Evolutionary conservation across 371 early-diverging fungal species (phyloP).

Genomic region (Rhizopus stolonifer): DNA sequence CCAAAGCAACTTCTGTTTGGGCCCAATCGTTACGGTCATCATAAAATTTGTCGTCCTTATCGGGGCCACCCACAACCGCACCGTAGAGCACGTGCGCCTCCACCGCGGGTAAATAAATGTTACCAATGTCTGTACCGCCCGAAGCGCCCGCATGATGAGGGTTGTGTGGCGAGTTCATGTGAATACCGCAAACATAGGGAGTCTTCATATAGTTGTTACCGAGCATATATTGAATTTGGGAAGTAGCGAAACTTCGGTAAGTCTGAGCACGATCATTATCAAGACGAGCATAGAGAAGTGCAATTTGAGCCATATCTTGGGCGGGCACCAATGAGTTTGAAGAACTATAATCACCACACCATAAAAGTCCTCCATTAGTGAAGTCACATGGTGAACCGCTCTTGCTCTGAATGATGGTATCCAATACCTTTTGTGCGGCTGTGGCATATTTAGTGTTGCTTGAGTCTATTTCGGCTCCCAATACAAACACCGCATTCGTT

Average conservation of each 20-base stretch:
- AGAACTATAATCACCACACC: constrained; percentile 51
- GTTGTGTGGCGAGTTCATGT: constrained; percentile 60
- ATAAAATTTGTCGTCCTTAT: constrained; percentile 50
- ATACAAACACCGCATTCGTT: constrained; percentile 46
- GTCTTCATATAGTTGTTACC: constrained; percentile 60
- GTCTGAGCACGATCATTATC: constrained; percentile 25
- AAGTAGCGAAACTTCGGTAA: constrained; percentile 47
- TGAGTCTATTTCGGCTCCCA: constrained; percentile 52
- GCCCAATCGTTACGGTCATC: constrained; percentile 51
- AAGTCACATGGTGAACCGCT: constrained; percentile 42
- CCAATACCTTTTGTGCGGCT: constrained; percentile 37
- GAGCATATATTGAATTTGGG: constrained; percentile 57
- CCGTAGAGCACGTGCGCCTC: constrained; percentile 52
- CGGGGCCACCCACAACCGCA: constrained; percentile 65
- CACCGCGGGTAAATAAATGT: constrained; percentile 46
- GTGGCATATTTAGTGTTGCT: constrained; percentile 36
- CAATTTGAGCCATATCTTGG: constrained; percentile 43
- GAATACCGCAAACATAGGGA: constrained; percentile 64
- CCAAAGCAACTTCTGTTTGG: constrained; percentile 61
- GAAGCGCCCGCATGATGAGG: constrained; percentile 67
- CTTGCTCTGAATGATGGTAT: constrained; percentile 25
- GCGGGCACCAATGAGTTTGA: constrained; percentile 52
- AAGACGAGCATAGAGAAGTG: constrained; percentile 35
- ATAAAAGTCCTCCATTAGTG: constrained; percentile 57
- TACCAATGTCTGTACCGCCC: constrained; percentile 49